phyloP scores from a whole-genome alignment of 495 filamentous ascomycete species.

The Parathielavia appendiculata region DNA sequence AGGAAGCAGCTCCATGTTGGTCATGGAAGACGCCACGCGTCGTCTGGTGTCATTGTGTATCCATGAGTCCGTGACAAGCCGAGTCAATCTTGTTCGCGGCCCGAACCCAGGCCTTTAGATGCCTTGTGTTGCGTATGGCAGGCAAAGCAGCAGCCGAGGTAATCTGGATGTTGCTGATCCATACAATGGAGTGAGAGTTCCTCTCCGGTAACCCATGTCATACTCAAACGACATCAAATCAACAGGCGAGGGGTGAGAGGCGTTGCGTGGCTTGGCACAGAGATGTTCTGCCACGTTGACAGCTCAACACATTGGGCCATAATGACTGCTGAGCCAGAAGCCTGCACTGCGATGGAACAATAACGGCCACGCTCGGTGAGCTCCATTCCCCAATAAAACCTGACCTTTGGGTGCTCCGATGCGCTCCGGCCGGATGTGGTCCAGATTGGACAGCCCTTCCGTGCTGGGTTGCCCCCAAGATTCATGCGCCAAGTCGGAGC shows the following conservation, averaged over 20 bases:
- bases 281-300: constrained; percentile 14
- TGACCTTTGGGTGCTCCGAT: background rate
- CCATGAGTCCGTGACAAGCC: background rate
- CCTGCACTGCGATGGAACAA: background rate
- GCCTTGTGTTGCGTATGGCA: constrained; percentile 2
- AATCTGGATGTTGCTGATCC: background rate
- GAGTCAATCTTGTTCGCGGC: background rate
- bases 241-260: constrained; percentile 11
- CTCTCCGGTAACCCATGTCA: background rate
- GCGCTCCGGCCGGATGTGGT: background rate
- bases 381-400: background rate
- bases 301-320: background rate
- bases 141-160: constrained; percentile 3
- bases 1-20: background rate
- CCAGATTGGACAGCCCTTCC: background rate
- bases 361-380: background rate
- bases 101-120: constrained; percentile 1
- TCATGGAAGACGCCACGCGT: background rate
- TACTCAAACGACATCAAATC: constrained; percentile 4
- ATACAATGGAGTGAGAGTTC: background rate
- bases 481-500: no score
- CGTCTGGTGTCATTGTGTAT: background rate
- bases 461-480: no score
- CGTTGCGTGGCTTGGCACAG: constrained; percentile 13
- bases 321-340: background rate